phyloP scores from a whole-genome alignment of 1,284 basidiomycete species.

The Tylopilus sp. region DNA sequence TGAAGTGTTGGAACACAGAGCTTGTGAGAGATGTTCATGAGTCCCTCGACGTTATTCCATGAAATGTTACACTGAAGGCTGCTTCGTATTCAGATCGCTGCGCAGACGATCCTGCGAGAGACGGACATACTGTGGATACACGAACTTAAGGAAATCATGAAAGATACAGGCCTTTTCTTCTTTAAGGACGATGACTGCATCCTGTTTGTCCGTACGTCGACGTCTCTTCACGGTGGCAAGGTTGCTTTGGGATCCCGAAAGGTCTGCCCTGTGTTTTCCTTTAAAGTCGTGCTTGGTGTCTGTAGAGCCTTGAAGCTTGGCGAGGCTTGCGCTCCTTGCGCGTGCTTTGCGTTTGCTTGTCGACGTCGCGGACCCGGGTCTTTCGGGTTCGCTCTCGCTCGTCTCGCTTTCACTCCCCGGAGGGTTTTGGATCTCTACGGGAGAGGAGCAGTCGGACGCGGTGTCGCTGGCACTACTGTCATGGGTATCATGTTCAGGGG shows the following conservation, averaged over 20 bases:
- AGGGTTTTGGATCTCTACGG: slow-evolving; percentile 36
- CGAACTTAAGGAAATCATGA: slow-evolving; percentile 82
- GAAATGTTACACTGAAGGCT: slow-evolving; percentile 87
- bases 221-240: slow-evolving; percentile 42
- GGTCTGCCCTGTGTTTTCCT: slow-evolving; percentile 19
- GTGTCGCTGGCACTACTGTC: slow-evolving; percentile 25
- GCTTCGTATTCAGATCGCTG: slow-evolving; percentile 6
- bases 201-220: slow-evolving; percentile 45
- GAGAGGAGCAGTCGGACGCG: slow-evolving; percentile 33
- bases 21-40: slow-evolving; percentile 84
- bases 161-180: slow-evolving; percentile 81
- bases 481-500: slow-evolving; percentile 49
- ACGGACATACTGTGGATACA: slow-evolving; percentile 75
- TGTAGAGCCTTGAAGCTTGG: slow-evolving; percentile 41
- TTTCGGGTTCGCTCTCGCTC: slow-evolving; percentile 39
- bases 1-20: slow-evolving; percentile 80
- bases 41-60: slow-evolving; percentile 88
- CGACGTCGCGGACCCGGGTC: slow-evolving; percentile 22
- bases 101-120: background rate
- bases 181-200: slow-evolving; percentile 76
- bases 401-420: slow-evolving; percentile 26
- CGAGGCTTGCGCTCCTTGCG: slow-evolving; percentile 43
- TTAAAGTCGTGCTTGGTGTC: slow-evolving; percentile 11
- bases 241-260: slow-evolving; percentile 31
- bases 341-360: slow-evolving; percentile 28